Evolutionary conservation across 441 rosid species (phyloP), one percentile per base, ranked within the genome.

Genomic region (Gossypium davidsonii): DNA sequence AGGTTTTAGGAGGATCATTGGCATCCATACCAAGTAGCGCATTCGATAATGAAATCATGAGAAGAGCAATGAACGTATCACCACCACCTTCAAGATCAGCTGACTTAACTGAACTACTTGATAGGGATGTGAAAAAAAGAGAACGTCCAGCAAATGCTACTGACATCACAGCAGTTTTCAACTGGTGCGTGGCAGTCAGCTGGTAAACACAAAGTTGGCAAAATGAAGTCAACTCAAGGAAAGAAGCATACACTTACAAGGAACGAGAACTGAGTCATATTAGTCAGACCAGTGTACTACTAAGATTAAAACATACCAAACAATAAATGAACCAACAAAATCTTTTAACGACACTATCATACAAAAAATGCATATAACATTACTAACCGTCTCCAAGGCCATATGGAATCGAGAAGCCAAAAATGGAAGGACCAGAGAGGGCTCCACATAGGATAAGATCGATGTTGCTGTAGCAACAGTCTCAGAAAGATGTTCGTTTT

Each of bases 101-200:
- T 73, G 81, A 63, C 75, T 90, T 85, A 71, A 73, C 85, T 15
- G 86, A 73, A 72, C 80, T 67, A 78, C 85, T 76, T 70, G 92
- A 84, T 71, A 90, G 83, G 70, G 88, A 87, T 55, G 94, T 87
- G 73, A 93, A 91, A 80, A 88, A 90, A 71, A 96, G 86, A 26
- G 98, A 83, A 72, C 99, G 97, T 68, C 96, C 97, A 62, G 98
- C 92, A 91, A 86, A 93, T 79, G 99, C 99, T 71, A 96, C 93
- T 44, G 99, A 96, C 89, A 81, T 91, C 77, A 96, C 90, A 77
- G 98, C 99, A 74, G 97, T 88, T 85, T 90, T 93, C 89, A 96
- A 85, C 84, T 96, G 99, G 86, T 96, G 99, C 72, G 97, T 96
- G 88, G 99, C 99, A 77, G 98, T 96, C 87, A 89, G 91, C 99